Evolutionary conservation across 106 monocot genomes (phyloP).

Genomic region (Dendrobium chrysotoxum): DNA sequence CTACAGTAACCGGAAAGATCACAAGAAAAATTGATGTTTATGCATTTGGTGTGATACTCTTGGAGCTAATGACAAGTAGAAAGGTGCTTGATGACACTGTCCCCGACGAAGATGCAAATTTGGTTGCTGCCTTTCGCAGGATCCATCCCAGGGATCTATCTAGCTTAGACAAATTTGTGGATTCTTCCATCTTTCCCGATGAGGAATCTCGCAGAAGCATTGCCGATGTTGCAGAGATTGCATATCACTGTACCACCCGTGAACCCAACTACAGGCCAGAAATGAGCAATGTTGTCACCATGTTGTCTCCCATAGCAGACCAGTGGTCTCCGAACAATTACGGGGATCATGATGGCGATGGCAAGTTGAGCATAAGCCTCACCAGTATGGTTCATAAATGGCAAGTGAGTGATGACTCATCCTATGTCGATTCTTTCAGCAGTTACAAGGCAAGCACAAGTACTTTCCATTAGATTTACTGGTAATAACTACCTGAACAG

Average conservation of each 20-base stretch:
- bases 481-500: neutral
- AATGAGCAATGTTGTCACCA: conserved; percentile 82
- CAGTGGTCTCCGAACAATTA: conserved; percentile 59
- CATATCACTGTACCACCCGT: conserved; percentile 67
- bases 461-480: neutral
- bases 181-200: conserved; percentile 41
- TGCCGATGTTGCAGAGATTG: conserved; percentile 59
- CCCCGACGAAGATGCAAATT: conserved; percentile 46
- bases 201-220: conserved; percentile 34
- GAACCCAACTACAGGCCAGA: conserved; percentile 73
- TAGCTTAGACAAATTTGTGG: conserved; percentile 43
- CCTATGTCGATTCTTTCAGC: neutral
- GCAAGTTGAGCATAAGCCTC: conserved; percentile 29
- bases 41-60: conserved; percentile 79
- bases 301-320: conserved; percentile 56
- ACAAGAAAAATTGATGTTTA: conserved; percentile 88
- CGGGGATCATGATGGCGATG: conserved; percentile 15
- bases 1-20: conserved; percentile 75
- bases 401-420: conserved; percentile 38
- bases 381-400: conserved; percentile 41
- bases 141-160: conserved; percentile 24
- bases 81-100: conserved; percentile 73
- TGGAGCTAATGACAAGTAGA: conserved; percentile 79
- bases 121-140: conserved; percentile 59
- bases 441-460: neutral